Conservation (phyloP, 805 yeast species). For the Cyberlindnera euphorbiae region DNA sequence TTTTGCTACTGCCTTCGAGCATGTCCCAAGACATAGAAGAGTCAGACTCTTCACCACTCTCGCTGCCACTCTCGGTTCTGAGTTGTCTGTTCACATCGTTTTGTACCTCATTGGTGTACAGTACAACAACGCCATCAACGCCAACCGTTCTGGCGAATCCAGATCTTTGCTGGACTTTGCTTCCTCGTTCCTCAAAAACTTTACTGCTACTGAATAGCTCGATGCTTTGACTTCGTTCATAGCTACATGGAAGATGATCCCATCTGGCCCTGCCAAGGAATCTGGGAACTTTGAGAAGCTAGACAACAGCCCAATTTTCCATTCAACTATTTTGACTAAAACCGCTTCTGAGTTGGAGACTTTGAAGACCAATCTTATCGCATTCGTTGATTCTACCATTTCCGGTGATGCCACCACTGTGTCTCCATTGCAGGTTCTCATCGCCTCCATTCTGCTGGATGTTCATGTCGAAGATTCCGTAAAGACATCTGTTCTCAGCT, state of each 20-base stretch:
- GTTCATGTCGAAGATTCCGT: slow-evolving; percentile 15
- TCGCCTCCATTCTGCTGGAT: slow-evolving; percentile 48
- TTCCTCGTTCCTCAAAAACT: slow-evolving; percentile 61
- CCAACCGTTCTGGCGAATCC: slow-evolving; percentile 62
- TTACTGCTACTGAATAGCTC: slow-evolving; percentile 64
- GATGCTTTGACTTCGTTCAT: slow-evolving; percentile 47
- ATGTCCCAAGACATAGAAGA: slow-evolving; percentile 94
- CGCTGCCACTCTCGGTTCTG: slow-evolving; percentile 67
- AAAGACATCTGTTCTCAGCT: slow-evolving; percentile 8
- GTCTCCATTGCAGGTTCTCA: slow-evolving; percentile 49
- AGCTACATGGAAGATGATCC: slow-evolving; percentile 44
- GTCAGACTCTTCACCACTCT: slow-evolving; percentile 78
- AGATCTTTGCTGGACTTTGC: slow-evolving; percentile 67
- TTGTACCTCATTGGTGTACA: slow-evolving; percentile 80
- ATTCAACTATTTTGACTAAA: slow-evolving; percentile 51
- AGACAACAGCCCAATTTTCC: slow-evolving; percentile 55
- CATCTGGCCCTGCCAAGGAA: slow-evolving; percentile 26
- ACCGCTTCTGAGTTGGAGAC: slow-evolving; percentile 42
- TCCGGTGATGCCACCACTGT: slow-evolving; percentile 34
- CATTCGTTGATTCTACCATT: slow-evolving; percentile 45
- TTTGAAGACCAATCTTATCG: slow-evolving; percentile 48
- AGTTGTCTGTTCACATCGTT: slow-evolving; percentile 62
- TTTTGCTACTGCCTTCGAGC: slow-evolving; percentile 91
- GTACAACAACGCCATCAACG: slow-evolving; percentile 48
- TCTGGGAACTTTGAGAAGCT: slow-evolving; percentile 29